Percentiles rank a stretch among this genome's conserved stretches.
Evolutionary conservation across 2,329 filamentous ascomycete genomes (phyloP).

Genomic region (Alternaria atra): DNA sequence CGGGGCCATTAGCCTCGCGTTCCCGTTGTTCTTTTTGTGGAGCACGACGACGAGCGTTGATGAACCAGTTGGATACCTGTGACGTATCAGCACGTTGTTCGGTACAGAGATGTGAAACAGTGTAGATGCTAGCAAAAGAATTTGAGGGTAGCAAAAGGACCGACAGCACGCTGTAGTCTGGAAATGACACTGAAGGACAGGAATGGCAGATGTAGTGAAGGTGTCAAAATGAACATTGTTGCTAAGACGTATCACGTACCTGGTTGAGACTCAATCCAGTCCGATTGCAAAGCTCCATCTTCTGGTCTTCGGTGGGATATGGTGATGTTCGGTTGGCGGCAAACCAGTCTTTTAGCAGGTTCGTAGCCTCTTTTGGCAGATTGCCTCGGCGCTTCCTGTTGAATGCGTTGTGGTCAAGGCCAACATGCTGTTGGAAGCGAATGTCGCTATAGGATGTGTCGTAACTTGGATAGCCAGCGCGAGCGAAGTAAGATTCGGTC

Average conservation of each 20-base stretch:
- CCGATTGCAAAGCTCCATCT: constrained; percentile 78
- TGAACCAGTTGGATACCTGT: constrained; percentile 80
- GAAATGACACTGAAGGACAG: constrained; percentile 17
- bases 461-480: constrained; percentile 29
- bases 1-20: constrained; percentile 31
- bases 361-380: constrained; percentile 87
- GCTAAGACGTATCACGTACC: constrained; percentile 47
- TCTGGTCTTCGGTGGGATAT: constrained; percentile 88
- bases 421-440: constrained; percentile 42
- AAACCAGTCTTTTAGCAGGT: constrained; percentile 83
- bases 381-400: constrained; percentile 76
- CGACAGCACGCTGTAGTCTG: constrained; percentile 12
- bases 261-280: constrained; percentile 82
- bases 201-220: constrained; percentile 35
- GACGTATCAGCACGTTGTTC: constrained; percentile 17
- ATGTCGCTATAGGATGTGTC: constrained; percentile 35
- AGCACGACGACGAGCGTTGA: constrained; percentile 73
- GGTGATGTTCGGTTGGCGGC: constrained; percentile 65
- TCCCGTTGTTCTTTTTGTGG: constrained; percentile 44
- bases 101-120: neutral
- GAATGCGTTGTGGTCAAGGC: constrained; percentile 41
- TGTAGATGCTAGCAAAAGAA: neutral
- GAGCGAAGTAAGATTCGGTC: constrained; percentile 32
- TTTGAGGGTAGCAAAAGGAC: constrained; percentile 1
- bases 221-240: constrained; percentile 46